Conservation (phyloP, 306 rosid species). For the Dicorynia guianensis region DNA sequence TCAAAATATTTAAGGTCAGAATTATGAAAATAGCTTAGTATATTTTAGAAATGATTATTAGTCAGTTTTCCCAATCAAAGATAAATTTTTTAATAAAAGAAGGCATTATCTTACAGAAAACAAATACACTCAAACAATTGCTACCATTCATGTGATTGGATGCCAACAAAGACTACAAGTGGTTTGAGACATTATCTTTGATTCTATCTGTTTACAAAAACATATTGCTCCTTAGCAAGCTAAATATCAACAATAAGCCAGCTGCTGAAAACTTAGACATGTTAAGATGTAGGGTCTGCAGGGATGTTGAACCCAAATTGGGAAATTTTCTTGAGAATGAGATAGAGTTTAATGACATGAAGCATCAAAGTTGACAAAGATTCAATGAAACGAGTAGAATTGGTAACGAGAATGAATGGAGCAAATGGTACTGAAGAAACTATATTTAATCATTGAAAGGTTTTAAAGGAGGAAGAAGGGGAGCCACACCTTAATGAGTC, state of each 20-base stretch:
- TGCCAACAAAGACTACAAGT: neutral
- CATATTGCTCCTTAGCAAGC: neutral
- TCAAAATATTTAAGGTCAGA: neutral
- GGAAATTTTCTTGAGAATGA: neutral
- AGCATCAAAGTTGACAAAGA: slow-evolving; percentile 15
- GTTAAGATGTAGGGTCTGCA: slow-evolving; percentile 7
- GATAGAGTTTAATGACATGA: neutral
- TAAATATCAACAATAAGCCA: slow-evolving; percentile 19
- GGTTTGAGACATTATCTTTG: neutral
- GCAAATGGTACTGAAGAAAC: slow-evolving; percentile 30
- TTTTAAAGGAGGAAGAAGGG: slow-evolving; percentile 11
- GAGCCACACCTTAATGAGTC: slow-evolving; percentile 81
- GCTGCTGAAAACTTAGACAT: slow-evolving; percentile 13
- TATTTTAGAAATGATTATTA: too few relatives aligned
- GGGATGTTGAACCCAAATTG: neutral
- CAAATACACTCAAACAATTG: neutral
- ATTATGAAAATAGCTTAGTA: neutral
- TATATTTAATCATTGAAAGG: slow-evolving; percentile 23
- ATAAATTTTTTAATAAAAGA: neutral
- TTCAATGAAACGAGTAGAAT: neutral
- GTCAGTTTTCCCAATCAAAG: too few relatives aligned
- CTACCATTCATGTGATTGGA: slow-evolving; percentile 27
- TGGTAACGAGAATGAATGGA: slow-evolving; percentile 17
- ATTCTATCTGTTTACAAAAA: slow-evolving; percentile 19
- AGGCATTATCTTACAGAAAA: slow-evolving; percentile 16